Evolutionary conservation across 768 basidiomycete genomes (phyloP).

Genomic region (Pisolithus albus): DNA sequence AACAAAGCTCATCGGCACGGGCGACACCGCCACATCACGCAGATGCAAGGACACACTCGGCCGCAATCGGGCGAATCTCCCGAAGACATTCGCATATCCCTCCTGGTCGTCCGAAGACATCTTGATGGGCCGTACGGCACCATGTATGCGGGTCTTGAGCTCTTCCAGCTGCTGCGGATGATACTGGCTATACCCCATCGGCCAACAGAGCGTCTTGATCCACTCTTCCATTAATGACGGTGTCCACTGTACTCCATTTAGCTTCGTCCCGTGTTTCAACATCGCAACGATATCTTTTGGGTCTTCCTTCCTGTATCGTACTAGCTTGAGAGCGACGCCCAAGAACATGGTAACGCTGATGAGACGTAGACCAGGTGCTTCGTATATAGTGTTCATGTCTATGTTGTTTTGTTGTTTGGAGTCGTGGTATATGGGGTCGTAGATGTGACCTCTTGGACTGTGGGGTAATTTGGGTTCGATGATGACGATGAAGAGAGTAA

Average conservation of each 20-base stretch:
- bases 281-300: slow-evolving; percentile 61
- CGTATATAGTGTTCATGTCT: slow-evolving; percentile 49
- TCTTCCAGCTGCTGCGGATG: slow-evolving; percentile 37
- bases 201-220: slow-evolving; percentile 53
- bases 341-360: slow-evolving; percentile 65
- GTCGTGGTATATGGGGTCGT: slow-evolving; percentile 60
- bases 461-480: background rate
- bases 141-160: slow-evolving; percentile 46
- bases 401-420: slow-evolving; percentile 45
- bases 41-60: background rate
- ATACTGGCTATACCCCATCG: slow-evolving; percentile 55
- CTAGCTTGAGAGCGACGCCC: slow-evolving; percentile 67
- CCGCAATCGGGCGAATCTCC: slow-evolving; percentile 1
- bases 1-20: no score
- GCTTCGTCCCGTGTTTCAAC: slow-evolving; percentile 50
- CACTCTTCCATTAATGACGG: slow-evolving; percentile 47
- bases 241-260: slow-evolving; percentile 52
- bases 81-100: background rate
- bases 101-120: slow-evolving; percentile 13
- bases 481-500: background rate
- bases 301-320: slow-evolving; percentile 58
- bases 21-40: no score
- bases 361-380: slow-evolving; percentile 45
- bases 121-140: slow-evolving; percentile 32
- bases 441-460: slow-evolving; percentile 24